Conservation (phyloP, 2,329 filamentous ascomycete species). For the Grosmannia huntii region DNA sequence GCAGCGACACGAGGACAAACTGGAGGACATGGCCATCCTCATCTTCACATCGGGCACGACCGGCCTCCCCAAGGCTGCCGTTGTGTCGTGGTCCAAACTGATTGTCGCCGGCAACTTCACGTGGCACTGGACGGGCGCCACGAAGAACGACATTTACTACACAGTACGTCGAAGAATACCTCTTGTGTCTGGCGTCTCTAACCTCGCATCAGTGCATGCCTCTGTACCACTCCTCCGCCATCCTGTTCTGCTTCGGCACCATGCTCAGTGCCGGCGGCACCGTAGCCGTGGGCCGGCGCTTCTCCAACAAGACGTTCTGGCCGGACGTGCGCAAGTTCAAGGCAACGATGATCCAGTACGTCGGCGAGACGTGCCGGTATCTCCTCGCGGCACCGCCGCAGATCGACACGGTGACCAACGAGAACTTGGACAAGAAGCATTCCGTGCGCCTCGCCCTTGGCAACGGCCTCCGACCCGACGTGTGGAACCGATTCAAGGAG, state of each 20-base stretch:
- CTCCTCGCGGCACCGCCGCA: slow-evolving; percentile 55
- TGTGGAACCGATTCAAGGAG: slow-evolving; percentile 74
- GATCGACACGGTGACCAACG: slow-evolving; percentile 48
- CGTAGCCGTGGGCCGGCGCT: slow-evolving; percentile 61
- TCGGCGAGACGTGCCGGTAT: slow-evolving; percentile 79
- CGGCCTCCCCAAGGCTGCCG: slow-evolving; percentile 67
- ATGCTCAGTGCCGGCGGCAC: slow-evolving; percentile 50
- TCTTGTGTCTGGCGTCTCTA: background rate
- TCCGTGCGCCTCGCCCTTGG: slow-evolving; percentile 65
- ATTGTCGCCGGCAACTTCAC: slow-evolving; percentile 40
- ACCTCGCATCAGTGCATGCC: slow-evolving; percentile 60
- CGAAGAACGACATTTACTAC: slow-evolving; percentile 55
- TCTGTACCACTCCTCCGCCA: slow-evolving; percentile 72
- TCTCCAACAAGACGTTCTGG: slow-evolving; percentile 69
- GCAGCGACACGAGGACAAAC: slow-evolving; percentile 34
- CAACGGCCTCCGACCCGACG: slow-evolving; percentile 73
- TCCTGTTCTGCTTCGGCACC: slow-evolving; percentile 53
- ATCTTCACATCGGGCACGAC: slow-evolving; percentile 84
- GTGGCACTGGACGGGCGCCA: slow-evolving; percentile 42
- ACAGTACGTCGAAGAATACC: slow-evolving; percentile 37
- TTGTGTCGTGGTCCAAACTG: slow-evolving; percentile 60
- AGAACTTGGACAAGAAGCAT: slow-evolving; percentile 60
- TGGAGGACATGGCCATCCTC: slow-evolving; percentile 52
- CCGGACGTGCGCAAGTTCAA: slow-evolving; percentile 55
- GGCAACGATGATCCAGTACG: slow-evolving; percentile 73